Conservation (phyloP, 768 basidiomycete genomes). For the Kondoa subrosea region DNA sequence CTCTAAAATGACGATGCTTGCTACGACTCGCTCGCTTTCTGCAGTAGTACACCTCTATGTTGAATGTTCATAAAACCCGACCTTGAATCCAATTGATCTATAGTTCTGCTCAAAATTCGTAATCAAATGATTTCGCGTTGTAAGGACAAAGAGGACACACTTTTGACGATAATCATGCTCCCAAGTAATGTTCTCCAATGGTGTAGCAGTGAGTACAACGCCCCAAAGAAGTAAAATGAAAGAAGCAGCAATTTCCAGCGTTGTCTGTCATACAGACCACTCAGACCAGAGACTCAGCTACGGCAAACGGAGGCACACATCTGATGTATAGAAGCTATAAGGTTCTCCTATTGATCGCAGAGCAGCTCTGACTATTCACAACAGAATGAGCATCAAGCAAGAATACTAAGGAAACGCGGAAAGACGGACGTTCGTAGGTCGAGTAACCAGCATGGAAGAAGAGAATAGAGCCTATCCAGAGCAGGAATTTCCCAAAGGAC, state of each 20-base stretch:
- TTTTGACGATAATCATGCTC: background rate
- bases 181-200: background rate
- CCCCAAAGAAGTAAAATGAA: background rate
- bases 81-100: background rate
- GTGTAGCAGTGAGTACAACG: background rate
- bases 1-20: too few relatives aligned
- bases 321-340: background rate
- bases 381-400: background rate
- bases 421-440: background rate
- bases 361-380: background rate
- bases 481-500: background rate
- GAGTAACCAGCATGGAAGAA: background rate
- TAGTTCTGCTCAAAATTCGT: background rate
- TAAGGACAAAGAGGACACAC: background rate
- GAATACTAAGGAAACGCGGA: background rate
- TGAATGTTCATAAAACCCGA: background rate
- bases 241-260: background rate
- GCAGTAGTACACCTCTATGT: background rate
- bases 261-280: background rate
- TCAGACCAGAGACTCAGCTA: background rate
- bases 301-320: background rate
- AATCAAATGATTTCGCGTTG: background rate
- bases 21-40: background rate
- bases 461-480: background rate
- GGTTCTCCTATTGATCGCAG: background rate